Base-by-base conservation (phyloP, 371 early-diverging fungal genomes). In the Apophysomyces sp. region DNA sequence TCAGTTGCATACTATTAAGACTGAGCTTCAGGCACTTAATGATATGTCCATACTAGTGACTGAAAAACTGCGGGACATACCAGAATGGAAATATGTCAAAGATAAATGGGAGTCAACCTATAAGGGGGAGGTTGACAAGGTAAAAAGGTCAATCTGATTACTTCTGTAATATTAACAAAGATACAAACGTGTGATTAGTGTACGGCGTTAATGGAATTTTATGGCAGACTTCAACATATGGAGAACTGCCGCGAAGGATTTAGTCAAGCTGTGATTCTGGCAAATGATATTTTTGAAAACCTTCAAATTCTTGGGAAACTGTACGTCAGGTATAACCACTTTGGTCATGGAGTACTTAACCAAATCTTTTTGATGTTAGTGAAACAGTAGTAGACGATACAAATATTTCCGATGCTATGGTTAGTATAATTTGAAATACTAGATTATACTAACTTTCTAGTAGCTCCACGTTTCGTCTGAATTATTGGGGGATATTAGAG, bases 231-330 rank as follows among this genome's bases (percentile, higher is more conserved):
- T 39, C 56, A 55, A 27, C 65, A 68, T 30, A 18, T 68, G 28
- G 69, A 68, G 49, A 68, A 58, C 36, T 58, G 53, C 40, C 64
- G 69, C n/a, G 58, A 52, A 27, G 65, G 65, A 26, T 68, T 57
- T 32, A 57, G 60, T n/a, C 64, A 68, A 36, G 64, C 69, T 7
- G 61, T 63, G 55, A 41, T 61, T 30, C 34, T 68, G 1, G 26
- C 24, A 34, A 55, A 60, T 27, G 61, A 68, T 7, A 61, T 68
- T 18, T 29, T 28, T 27, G 63, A 64, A 16, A 58, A 51, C 15
- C 55, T 68, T 40, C 60, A 52, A 39, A 36, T 59, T 21, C 49
- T 63, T 4, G 41, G 39, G 39, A 29, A 29, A 18, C 28, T 8
- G 13, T 24, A 53, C n/a, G 36, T 29, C 6, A 58, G 55, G 67